Evolutionary conservation across 2,329 filamentous ascomycete genomes (phyloP), one percentile per base, ranked within the genome.

Genomic region (Dothistroma pini): DNA sequence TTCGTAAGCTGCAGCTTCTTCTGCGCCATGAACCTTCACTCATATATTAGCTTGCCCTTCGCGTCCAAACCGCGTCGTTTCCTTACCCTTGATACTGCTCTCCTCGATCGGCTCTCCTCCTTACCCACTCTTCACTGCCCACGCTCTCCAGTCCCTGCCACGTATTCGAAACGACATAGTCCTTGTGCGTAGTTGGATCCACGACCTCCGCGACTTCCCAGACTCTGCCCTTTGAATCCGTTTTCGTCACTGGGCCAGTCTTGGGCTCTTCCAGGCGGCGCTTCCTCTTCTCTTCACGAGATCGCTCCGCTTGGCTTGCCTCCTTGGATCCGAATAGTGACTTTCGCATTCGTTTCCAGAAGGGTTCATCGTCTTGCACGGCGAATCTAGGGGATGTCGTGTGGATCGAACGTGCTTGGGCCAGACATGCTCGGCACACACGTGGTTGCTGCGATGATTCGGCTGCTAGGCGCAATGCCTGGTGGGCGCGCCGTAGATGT

Each of bases 141-240:
- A 88, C 77, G 54, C 74, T 75, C 65, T 82, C 77, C 61, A 89
- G 71, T 0, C 80, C 81, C 57, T 83, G 75, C 81, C 82, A 84
- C 3, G 75, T 80, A 35, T 71, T 71, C 29, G 83, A 79, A 19
- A 76, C 76, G 55, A 75, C 69, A 71, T 85, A 85, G 11, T 72
- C 63, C 53, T 68, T 67, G 41, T 68, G 61, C 16, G 63, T 58
- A 2, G 52, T 61, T 10, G 69, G 65, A 48, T 71, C 67, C 21
- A 69, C 58, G 6, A 68, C 25, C 10, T 62, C 60, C 8, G 71
- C 70, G 38, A 69, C 58, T 54, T 69, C 61, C 58, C 69, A 74
- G 25, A 59, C 55, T 11, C 63, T 54, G 4, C 65, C 66, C 21
- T 65, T 49, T 9, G 29, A 51, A 35, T 57, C 55, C 38, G 52